Evolutionary conservation across 2,329 filamentous ascomycete genomes (phyloP), one percentile per base, ranked within the genome.

Genomic region (Alternaria consortialis): DNA sequence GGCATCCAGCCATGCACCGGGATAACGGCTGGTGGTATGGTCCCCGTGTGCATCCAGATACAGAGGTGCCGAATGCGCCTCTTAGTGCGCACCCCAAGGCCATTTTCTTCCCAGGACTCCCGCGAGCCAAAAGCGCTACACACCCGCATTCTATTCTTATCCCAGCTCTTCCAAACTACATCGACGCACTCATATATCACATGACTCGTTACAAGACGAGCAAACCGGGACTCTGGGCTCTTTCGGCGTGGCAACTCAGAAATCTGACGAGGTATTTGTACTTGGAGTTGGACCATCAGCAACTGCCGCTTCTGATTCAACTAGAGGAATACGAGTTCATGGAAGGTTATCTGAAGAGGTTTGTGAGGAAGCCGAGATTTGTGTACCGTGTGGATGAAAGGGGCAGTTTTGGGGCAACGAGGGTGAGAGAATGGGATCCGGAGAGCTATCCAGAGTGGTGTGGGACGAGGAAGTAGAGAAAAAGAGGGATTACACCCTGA

Each of bases 1-100:
- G 62, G 60, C 62, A 65, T 17, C 60, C 59, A 47, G 59, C 52
- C 32, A 13, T 62, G 9, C 12, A 53, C 23, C 34, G 46, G 13
- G 43, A 46, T 7, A n/a, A 64, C 40, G 47, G 42, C 9, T 62
- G 42, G 54, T 62, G 55, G 52, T 62, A 42, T 54, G 55, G 55
- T 29, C 58, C 58, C 17, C 55, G 34, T 36, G 31, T 64, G 9
- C 40, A 53, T 34, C 55, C 54, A 17, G 34, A 53, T 11, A 47
- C 52, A 7, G 54, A 54, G n/a, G 23, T 32, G 11, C 47, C 42
- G 8, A 34, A 60, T 17, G 25, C 52, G n/a, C 39, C 46, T 20
- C 9, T 13, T 17, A 7, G 15, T 1, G 47, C 39, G 6, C 37
- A 25, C 9, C 9, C 27, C 20, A 11, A 11, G 4, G n/a, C 29